Percentiles rank a stretch among this genome's conserved stretches.
Evolutionary conservation across 805 yeast genomes (phyloP).

Genomic region (Metschnikowia sp.): DNA sequence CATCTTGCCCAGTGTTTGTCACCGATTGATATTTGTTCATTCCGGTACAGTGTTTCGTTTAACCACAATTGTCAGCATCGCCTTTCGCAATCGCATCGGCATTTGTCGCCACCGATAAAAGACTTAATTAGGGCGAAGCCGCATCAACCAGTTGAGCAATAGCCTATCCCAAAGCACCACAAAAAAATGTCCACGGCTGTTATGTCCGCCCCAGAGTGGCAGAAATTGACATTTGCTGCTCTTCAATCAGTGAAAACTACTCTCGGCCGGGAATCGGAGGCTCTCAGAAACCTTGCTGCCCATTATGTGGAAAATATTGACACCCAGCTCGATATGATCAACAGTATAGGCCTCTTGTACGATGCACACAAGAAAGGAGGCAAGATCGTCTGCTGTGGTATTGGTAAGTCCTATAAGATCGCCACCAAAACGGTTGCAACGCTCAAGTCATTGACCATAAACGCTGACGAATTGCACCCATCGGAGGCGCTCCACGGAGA

Average conservation of each 20-base stretch:
- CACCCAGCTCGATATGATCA: conserved; percentile 42
- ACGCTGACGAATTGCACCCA: conserved; percentile 70
- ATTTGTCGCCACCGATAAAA: conserved; percentile 1
- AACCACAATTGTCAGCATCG: conserved; percentile 2
- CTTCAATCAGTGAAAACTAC: conserved; percentile 38
- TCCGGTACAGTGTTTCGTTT: neutral
- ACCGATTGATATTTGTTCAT: neutral
- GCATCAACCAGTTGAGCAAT: neutral
- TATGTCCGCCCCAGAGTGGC: conserved; percentile 7
- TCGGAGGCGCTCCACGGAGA: conserved; percentile 91
- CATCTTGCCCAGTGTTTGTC: neutral
- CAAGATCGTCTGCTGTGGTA: conserved; percentile 73
- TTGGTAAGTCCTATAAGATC: conserved; percentile 81
- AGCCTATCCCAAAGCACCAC: neutral
- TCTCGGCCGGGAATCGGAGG: conserved; percentile 44
- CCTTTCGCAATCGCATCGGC: conserved; percentile 4
- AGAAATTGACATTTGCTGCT: conserved; percentile 18
- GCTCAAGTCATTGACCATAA: conserved; percentile 71
- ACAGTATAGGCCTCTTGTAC: conserved; percentile 41
- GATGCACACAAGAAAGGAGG: conserved; percentile 42
- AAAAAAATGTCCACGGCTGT: conserved; percentile 1
- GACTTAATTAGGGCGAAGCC: neutral
- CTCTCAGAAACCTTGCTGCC: conserved; percentile 41
- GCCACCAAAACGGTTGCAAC: conserved; percentile 80
- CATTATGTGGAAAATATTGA: conserved; percentile 47